Evolutionary conservation across 108 stramenopile genomes (phyloP), one percentile per base, ranked within the genome.

Genomic region (Skeletonema tropicum): DNA sequence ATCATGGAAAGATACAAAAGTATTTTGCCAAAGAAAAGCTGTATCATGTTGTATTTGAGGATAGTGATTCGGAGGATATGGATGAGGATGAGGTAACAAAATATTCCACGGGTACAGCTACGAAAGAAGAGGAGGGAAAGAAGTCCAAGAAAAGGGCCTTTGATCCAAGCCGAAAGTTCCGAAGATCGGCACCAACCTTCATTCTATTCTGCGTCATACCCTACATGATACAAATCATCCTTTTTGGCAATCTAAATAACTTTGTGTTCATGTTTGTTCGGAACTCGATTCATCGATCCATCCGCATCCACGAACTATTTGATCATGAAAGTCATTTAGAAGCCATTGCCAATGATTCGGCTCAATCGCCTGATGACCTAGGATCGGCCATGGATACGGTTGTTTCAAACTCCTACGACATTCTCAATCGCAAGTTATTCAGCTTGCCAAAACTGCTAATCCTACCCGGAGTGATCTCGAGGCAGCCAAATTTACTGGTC

Each of bases 371-470:
- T 17, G 91, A 84, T 64, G 88, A 79, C 23, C 93, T 87, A 70
- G 92, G 88, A 12, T 64, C 64, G 13, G 83, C 82, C 65, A 92
- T 92, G 90, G 86, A 90, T 64, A 84, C 86, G 3, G 87, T 93
- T 17, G 84, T 95, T 30, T 73, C 71, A 0, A 95, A 89, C 15
- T 41, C 74, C 10, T 79, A 79, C 31, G 78, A 73, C 12, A 49
- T 73, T 25, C 78, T 95, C 82, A 95, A 95, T 61, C 86, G 94
- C n/a, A 95, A 95, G 58, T 36, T 95, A n/a, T 95, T 95, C 59
- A 88, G 87, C 59, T 62, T 95, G 9, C 94, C 94, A 2, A 95
- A 95, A 45, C 74, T 95, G 5, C 55, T 93, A 63, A 75, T 95
- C 19, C 66, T 95, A 6, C 94, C 94, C 0, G 85, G 85, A 23